phyloP scores from a whole-genome alignment of 139 green algal genomes.

The Coelastrella sp. region DNA sequence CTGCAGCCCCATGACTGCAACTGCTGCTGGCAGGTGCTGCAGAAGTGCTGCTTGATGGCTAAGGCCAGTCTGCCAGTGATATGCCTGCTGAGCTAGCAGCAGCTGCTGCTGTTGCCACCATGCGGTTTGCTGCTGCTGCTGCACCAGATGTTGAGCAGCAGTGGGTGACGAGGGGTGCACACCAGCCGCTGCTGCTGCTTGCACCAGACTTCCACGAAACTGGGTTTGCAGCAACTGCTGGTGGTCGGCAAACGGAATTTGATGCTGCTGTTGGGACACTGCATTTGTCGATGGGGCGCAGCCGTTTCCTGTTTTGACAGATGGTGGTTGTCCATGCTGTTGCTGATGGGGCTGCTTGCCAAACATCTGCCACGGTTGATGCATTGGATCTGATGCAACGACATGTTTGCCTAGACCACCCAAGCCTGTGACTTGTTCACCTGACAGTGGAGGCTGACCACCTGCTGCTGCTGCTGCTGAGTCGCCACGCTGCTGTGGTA shows the following conservation, averaged over 20 bases:
- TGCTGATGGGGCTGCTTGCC: too few relatives aligned
- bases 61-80: constrained; percentile 18
- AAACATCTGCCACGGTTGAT: not conserved
- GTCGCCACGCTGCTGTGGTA: not conserved
- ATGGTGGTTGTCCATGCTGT: too few relatives aligned
- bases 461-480: constrained; percentile 21
- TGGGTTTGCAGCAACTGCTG: not conserved
- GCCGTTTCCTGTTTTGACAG: too few relatives aligned
- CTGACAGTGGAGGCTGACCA: not conserved
- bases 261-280: not conserved
- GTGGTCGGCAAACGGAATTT: not conserved
- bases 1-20: constrained; percentile 28
- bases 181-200: not conserved
- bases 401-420: not conserved
- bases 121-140: constrained; percentile 25
- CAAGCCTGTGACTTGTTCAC: not conserved
- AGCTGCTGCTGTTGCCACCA: constrained; percentile 48
- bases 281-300: too few relatives aligned
- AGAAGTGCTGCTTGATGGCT: constrained; percentile 23
- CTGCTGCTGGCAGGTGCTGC: constrained; percentile 23
- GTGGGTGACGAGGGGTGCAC: not conserved
- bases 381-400: not conserved
- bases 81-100: constrained; percentile 29
- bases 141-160: not conserved
- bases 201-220: not conserved